Conservation (phyloP, 768 basidiomycete species). For the Roridomyces roridus region DNA sequence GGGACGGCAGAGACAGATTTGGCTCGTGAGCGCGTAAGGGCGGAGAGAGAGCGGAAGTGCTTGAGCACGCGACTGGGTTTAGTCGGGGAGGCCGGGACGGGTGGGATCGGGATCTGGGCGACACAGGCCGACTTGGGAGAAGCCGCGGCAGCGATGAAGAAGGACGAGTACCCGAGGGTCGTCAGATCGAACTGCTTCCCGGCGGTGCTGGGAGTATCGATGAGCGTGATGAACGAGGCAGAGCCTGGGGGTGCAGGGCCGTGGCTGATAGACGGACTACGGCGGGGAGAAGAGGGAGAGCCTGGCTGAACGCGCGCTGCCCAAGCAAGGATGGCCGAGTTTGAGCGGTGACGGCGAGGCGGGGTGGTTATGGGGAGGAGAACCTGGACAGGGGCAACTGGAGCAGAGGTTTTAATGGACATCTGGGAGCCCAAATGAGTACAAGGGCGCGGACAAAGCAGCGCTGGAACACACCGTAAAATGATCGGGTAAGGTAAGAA, state of each 20-base stretch:
- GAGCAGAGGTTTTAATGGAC: conserved; percentile 17
- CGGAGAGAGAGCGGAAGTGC: conserved; percentile 59
- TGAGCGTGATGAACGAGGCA: conserved; percentile 46
- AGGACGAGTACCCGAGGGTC: conserved; percentile 66
- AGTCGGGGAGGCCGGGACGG: conserved; percentile 25
- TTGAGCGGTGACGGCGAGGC: conserved; percentile 40
- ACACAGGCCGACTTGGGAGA: conserved; percentile 29
- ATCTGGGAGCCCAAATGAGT: conserved; percentile 10
- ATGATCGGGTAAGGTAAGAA: conserved; percentile 13
- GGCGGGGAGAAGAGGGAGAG: conserved; percentile 57
- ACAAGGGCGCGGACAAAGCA: conserved; percentile 10
- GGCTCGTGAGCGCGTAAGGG: conserved; percentile 49
- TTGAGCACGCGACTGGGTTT: conserved; percentile 39
- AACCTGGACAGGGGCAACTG: conserved; percentile 9
- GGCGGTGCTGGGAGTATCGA: conserved; percentile 48
- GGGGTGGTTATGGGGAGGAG: conserved; percentile 24
- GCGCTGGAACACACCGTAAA: conserved; percentile 8
- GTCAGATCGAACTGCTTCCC: conserved; percentile 61
- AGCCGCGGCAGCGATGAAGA: conserved; percentile 65
- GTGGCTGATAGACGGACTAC: conserved; percentile 46
- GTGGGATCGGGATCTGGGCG: conserved; percentile 29
- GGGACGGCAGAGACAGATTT: conserved; percentile 33
- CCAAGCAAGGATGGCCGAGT: conserved; percentile 65
- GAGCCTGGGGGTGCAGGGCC: conserved; percentile 47
- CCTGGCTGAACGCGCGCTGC: conserved; percentile 72